phyloP scores from a whole-genome alignment of 2,329 filamentous ascomycete species.

The Claviceps sp. region DNA sequence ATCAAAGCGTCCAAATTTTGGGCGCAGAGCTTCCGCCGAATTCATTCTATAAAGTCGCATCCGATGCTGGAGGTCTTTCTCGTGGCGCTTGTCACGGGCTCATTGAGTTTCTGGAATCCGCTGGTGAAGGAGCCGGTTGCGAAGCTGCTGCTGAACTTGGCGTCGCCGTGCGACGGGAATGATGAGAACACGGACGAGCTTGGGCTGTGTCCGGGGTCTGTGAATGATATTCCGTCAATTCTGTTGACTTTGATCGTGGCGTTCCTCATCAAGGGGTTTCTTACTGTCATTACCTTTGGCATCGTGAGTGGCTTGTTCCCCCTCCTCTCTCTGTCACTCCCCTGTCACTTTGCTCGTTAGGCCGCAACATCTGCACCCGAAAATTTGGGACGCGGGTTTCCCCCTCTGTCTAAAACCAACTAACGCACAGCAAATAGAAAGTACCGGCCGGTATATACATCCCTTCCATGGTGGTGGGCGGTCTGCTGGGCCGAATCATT shows the following conservation, averaged over 20 bases:
- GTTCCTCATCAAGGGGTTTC: conserved; percentile 76
- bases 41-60: conserved; percentile 64
- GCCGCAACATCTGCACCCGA: no score
- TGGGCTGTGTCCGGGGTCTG: conserved; percentile 62
- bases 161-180: conserved; percentile 70
- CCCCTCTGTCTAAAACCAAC: neutral
- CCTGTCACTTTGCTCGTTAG: no score
- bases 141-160: conserved; percentile 79
- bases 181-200: conserved; percentile 47
- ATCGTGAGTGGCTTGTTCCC: conserved; percentile 40
- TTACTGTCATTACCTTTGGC: conserved; percentile 87
- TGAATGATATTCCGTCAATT: conserved; percentile 67
- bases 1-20: conserved; percentile 90
- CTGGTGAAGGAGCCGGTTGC: conserved; percentile 83
- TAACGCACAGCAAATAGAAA: conserved; percentile 40
- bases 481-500: conserved; percentile 75
- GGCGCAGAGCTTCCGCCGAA: conserved; percentile 78
- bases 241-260: conserved; percentile 60
- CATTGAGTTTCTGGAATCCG: conserved; percentile 86
- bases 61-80: conserved; percentile 80
- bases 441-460: conserved; percentile 95
- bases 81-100: conserved; percentile 71
- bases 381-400: no score
- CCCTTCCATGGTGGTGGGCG: conserved; percentile 95
- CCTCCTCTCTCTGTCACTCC: no score